Conservation (phyloP, 768 basidiomycete genomes). For the Serpula lacrymans region DNA sequence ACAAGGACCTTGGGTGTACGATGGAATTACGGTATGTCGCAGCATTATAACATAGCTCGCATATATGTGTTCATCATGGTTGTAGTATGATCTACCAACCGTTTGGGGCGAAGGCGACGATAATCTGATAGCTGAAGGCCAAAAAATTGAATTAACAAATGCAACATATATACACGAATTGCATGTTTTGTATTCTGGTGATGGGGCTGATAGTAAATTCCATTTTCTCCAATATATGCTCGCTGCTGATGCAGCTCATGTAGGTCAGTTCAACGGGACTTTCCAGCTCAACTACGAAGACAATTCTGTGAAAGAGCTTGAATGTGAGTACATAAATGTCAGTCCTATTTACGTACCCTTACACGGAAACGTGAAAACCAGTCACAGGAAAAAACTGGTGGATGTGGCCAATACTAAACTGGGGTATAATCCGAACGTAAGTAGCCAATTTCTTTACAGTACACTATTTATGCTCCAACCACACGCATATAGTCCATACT, state of each 20-base stretch:
- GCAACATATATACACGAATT: constrained; percentile 43
- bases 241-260: constrained; percentile 5
- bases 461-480: too few species aligned
- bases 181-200: constrained; percentile 46
- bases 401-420: constrained; percentile 36
- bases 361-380: too few species aligned
- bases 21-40: constrained; percentile 36
- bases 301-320: constrained; percentile 28
- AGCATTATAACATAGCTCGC: neutral
- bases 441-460: constrained; percentile 5
- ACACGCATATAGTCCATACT: constrained; percentile 40
- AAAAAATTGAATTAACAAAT: constrained; percentile 32
- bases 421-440: constrained; percentile 44
- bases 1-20: constrained; percentile 32
- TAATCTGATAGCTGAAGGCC: constrained; percentile 43
- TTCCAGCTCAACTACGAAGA: constrained; percentile 39
- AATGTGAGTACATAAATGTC: constrained; percentile 30
- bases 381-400: constrained; percentile 47
- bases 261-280: constrained; percentile 27
- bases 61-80: neutral
- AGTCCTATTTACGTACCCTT: too few species aligned
- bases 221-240: neutral
- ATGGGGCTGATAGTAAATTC: constrained; percentile 30
- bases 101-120: constrained; percentile 40
- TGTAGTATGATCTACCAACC: constrained; percentile 41